A percentile compares a stretch with the other conserved stretches of the same genome.
phyloP scores from a whole-genome alignment of 176 grass and related monocot species.

The Cymbopogon citratus region DNA sequence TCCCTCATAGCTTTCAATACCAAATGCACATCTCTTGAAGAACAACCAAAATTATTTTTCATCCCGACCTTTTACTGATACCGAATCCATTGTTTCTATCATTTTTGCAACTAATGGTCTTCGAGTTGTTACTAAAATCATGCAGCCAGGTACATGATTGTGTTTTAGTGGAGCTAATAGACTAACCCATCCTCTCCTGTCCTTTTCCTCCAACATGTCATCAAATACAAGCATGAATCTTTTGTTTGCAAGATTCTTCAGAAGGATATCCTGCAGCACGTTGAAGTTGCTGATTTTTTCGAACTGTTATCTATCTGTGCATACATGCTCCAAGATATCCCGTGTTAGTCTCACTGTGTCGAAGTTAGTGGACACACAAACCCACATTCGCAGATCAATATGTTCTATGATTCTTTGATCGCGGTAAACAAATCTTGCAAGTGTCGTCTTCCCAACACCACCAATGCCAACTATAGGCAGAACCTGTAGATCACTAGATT shows the following conservation, averaged over 20 bases:
- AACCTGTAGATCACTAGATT: not conserved
- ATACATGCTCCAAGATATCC: conserved; percentile 13
- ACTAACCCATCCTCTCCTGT: not conserved
- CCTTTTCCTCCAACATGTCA: not conserved
- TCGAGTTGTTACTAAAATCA: conserved; percentile 41
- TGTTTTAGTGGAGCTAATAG: not conserved
- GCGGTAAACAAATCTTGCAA: not conserved
- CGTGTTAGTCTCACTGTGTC: not conserved
- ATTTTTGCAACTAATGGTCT: conserved; percentile 1
- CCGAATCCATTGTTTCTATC: not conserved
- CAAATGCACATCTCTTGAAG: conserved; percentile 47
- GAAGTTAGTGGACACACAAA: conserved; percentile 11
- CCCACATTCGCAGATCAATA: not conserved
- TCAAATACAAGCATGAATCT: not conserved
- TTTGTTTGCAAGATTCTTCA: not conserved
- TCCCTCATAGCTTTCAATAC: not conserved
- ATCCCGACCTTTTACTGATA: conserved; percentile 13
- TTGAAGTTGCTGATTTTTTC: not conserved
- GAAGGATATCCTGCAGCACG: not conserved
- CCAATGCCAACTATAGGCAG: not conserved
- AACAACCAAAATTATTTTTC: conserved; percentile 27
- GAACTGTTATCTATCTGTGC: not conserved
- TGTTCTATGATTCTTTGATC: not conserved
- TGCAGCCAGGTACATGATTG: not conserved
- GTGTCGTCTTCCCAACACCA: not conserved